Evolutionary conservation across 2,329 filamentous ascomycete genomes (phyloP), one percentile per base, ranked within the genome.

Genomic region (Paecilomyces dactylethromorphus): DNA sequence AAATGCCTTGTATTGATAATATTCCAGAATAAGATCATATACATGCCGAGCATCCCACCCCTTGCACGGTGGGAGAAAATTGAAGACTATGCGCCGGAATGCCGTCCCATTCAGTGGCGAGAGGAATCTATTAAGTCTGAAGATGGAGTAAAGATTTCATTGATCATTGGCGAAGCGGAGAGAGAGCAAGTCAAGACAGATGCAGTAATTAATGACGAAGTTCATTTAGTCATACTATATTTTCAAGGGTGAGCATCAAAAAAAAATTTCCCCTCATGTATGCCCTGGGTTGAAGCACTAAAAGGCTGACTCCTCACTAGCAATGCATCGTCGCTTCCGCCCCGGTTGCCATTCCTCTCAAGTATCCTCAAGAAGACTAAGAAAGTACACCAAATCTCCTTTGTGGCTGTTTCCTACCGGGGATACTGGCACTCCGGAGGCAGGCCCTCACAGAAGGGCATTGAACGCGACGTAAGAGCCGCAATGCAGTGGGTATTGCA

Each of bases 11-110:
- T 91, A 85, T 84, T 92, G 76, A 79, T 93, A 29, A 65, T 89
- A 3, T 89, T 92, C 69, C 90, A 92, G 74, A 90, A 92, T 68
- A 87, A 88, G 69, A 90, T 92, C 68, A 88, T 92, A 60, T 92
- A 92, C 74, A 91, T 91, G 78, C 88, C 89, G 0, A 88, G 87
- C 53, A 74, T 92, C 55, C 88, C 89, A 18, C 89, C 89, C 2
- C 88, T 88, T 67, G 81, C 89, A 0, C 81, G 88, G 15, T 79
- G 81, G 24, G 87, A 92, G 75, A 85, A 76, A 58, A 87, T 92
- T 39, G 75, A 77, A 2, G 84, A 89, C 65, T 91, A 90, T 68
- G 76, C 77, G 26, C 69, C 71, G 3, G 78, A 82, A 39, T 90
- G 87, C 63, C 76, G 75, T 26, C 85, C 84, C 0, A 77, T 92